phyloP scores from a whole-genome alignment of 2,329 filamentous ascomycete genomes.

The Volutella citrinella region DNA sequence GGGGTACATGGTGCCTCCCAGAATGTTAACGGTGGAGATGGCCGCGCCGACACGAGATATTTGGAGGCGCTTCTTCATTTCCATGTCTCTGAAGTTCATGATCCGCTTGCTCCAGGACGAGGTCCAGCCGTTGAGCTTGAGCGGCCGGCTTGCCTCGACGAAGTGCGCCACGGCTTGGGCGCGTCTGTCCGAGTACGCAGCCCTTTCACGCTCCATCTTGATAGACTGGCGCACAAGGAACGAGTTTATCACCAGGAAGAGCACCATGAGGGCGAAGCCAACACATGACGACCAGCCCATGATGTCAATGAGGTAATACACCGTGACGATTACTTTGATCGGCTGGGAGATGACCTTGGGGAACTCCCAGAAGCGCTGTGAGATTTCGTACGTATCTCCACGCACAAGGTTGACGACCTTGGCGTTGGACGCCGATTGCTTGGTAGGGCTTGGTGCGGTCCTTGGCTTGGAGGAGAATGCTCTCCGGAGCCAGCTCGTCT shows the following conservation, averaged over 20 bases:
- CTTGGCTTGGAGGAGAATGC: constrained; percentile 4
- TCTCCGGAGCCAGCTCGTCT: too few relatives aligned
- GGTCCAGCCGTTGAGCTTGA: constrained; percentile 41
- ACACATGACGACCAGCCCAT: constrained; percentile 77
- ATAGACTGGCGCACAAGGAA: constrained; percentile 65
- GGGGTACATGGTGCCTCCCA: constrained; percentile 73
- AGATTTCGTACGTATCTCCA: constrained; percentile 76
- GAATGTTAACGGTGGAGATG: constrained; percentile 67
- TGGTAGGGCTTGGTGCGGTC: constrained; percentile 22
- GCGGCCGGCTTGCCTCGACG: constrained; percentile 77
- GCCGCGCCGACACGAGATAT: constrained; percentile 36
- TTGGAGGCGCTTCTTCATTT: constrained; percentile 36
- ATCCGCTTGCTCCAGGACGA: constrained; percentile 35
- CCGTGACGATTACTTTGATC: constrained; percentile 69
- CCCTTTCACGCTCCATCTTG: constrained; percentile 66
- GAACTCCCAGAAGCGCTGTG: constrained; percentile 87
- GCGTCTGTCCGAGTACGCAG: constrained; percentile 71
- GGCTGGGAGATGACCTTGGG: constrained; percentile 73
- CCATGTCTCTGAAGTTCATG: constrained; percentile 31
- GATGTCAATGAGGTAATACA: constrained; percentile 62
- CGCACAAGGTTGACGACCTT: constrained; percentile 89
- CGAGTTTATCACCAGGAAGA: constrained; percentile 68
- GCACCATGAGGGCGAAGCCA: constrained; percentile 65
- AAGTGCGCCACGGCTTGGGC: constrained; percentile 82
- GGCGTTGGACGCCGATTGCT: constrained; percentile 70